A percentile compares a stretch with the other conserved stretches of the same genome.
phyloP scores from a whole-genome alignment of 768 basidiomycete genomes.

The Strobilomyces confusus region DNA sequence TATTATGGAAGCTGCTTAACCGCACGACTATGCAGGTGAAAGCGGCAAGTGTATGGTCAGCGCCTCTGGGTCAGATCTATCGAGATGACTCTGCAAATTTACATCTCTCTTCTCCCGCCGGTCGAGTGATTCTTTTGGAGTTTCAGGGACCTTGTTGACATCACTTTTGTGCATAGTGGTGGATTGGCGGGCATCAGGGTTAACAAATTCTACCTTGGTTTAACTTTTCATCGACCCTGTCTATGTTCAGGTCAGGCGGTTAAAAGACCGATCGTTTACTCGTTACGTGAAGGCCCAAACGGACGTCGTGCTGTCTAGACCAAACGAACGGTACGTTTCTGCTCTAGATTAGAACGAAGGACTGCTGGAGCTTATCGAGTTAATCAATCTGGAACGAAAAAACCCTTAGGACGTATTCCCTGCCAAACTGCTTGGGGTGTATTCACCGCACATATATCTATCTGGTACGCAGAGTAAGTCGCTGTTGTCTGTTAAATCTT shows the following conservation, averaged over 20 bases:
- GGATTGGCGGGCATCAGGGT: slow-evolving; percentile 22
- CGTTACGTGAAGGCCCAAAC: slow-evolving; percentile 21
- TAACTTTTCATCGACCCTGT: slow-evolving; percentile 12
- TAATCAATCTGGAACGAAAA: slow-evolving; percentile 19
- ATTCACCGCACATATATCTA: slow-evolving; percentile 25
- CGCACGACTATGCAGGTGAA: slow-evolving; percentile 10
- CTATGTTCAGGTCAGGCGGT: slow-evolving; percentile 7
- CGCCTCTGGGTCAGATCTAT: slow-evolving; percentile 19
- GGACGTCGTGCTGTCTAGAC: slow-evolving; percentile 13
- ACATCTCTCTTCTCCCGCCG: slow-evolving; percentile 26
- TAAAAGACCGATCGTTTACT: slow-evolving; percentile 10
- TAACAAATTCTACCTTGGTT: slow-evolving; percentile 24
- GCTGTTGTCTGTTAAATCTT: slow-evolving; percentile 8
- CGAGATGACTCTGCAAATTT: slow-evolving; percentile 12
- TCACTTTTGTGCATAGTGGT: slow-evolving; percentile 16
- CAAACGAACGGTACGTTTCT: slow-evolving; percentile 7
- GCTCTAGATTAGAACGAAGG: slow-evolving; percentile 19
- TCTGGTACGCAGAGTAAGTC: slow-evolving; percentile 17
- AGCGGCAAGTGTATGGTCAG: slow-evolving; percentile 9
- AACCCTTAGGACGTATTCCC: slow-evolving; percentile 11
- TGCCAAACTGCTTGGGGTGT: slow-evolving; percentile 14
- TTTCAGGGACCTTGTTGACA: slow-evolving; percentile 23
- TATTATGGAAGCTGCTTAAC: slow-evolving; percentile 27
- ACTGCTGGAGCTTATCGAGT: slow-evolving; percentile 22
- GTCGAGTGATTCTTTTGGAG: slow-evolving; percentile 14